phyloP scores from a whole-genome alignment of 306 rosid genomes.

The Casuarina equisetifolia region DNA sequence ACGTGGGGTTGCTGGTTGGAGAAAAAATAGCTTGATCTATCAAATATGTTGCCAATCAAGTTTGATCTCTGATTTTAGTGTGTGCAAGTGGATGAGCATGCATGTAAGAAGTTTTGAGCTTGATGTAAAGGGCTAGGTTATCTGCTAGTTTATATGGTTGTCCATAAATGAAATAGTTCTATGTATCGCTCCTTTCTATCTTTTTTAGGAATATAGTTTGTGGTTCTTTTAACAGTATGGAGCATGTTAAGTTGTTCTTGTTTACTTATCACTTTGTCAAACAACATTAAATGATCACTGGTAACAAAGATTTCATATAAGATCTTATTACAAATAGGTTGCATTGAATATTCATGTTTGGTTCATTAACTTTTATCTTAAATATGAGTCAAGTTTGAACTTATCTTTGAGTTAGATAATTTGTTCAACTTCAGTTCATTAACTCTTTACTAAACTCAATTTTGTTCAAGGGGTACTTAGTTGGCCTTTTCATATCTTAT shows the following conservation, averaged over 20 bases:
- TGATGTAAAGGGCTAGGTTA: slow-evolving; percentile 3
- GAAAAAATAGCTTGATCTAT: slow-evolving; percentile 4
- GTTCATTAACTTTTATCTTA: no score
- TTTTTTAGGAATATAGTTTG: background rate
- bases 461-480: no score
- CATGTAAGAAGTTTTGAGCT: slow-evolving; percentile 4
- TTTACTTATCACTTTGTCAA: background rate
- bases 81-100: background rate
- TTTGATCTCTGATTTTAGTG: slow-evolving; percentile 6
- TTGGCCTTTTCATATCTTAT: no score
- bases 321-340: background rate
- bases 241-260: background rate
- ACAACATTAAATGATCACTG: background rate
- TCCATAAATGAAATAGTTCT: background rate
- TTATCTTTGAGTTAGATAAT: no score
- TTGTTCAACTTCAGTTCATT: no score
- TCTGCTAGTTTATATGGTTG: background rate
- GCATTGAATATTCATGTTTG: no score
- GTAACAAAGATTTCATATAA: background rate
- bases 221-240: background rate
- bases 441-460: no score
- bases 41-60: slow-evolving; percentile 10
- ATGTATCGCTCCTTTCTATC: background rate
- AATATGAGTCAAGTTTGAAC: no score
- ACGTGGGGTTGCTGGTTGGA: background rate